These are phyloP conservation scores for Coniochaeta sp. DNA, from an alignment of 2,329 filamentous ascomycete genomes.

Conservation along the genomic window DNA sequence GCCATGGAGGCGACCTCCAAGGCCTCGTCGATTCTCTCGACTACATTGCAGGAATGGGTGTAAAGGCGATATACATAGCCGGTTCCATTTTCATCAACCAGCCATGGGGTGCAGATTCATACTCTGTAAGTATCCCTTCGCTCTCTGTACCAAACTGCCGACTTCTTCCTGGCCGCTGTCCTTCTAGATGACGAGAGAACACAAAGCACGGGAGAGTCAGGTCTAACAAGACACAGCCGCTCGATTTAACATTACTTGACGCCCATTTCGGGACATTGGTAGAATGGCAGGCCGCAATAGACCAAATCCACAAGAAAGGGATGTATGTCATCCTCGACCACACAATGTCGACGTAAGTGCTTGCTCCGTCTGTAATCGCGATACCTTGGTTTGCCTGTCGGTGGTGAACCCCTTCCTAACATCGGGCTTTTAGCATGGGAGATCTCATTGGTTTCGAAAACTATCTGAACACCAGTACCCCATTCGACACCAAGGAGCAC, in stretches of 20 bases:
- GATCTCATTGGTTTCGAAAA: conserved; percentile 57
- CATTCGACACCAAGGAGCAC: conserved; percentile 48
- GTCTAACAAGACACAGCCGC: not conserved
- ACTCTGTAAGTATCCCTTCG: conserved; percentile 18
- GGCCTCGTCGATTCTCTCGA: conserved; percentile 50
- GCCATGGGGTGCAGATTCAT: conserved; percentile 53
- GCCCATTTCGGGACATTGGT: not conserved
- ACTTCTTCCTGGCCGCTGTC: not conserved
- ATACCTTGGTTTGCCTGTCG: not conserved
- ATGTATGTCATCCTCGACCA: conserved; percentile 2
- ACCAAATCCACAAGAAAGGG: not conserved
- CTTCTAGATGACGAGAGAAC: not conserved
- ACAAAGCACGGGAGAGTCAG: not conserved
- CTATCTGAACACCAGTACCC: conserved; percentile 49
- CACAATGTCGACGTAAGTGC: conserved; percentile 3
- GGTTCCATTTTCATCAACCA: conserved; percentile 53
- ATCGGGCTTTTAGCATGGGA: conserved; percentile 32
- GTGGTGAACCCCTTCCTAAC: not conserved
- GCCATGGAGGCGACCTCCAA: conserved; percentile 51
- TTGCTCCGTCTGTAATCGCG: not conserved
- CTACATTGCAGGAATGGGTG: conserved; percentile 54
- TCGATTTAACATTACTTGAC: conserved; percentile 3
- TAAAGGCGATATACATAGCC: conserved; percentile 52
- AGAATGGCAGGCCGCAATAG: conserved; percentile 1
- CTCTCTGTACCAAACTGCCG: not conserved